Conservation (phyloP, 2,329 filamentous ascomycete species). For the Niveomyces coronatus region DNA sequence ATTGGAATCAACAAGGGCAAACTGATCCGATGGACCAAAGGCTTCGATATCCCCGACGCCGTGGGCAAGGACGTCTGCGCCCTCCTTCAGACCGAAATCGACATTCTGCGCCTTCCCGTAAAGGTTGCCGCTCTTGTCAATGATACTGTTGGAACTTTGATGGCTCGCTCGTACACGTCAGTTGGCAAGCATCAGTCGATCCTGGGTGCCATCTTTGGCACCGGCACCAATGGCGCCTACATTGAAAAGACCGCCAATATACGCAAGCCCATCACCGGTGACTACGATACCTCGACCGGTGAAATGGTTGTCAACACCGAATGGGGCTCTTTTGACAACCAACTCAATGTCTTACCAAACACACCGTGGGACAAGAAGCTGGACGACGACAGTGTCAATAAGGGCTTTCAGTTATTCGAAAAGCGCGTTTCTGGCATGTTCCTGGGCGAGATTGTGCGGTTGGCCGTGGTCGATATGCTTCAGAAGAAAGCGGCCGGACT, state of each 20-base stretch:
- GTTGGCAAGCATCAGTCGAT: constrained; percentile 78
- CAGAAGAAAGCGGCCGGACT: constrained; percentile 56
- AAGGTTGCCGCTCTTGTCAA: constrained; percentile 95
- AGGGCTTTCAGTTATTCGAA: constrained; percentile 96
- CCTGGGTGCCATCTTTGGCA: constrained; percentile 95
- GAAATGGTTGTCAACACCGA: constrained; percentile 98
- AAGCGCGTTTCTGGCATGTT: constrained; percentile 99
- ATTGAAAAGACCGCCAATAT: constrained; percentile 84
- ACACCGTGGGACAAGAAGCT: constrained; percentile 74
- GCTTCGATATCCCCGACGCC: constrained; percentile 92
- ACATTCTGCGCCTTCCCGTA: constrained; percentile 76
- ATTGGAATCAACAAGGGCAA: constrained; percentile 90
- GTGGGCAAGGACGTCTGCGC: constrained; percentile 91
- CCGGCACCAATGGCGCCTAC: constrained; percentile 94
- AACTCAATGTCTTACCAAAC: constrained; percentile 74
- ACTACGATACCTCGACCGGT: constrained; percentile 71
- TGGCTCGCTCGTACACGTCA: constrained; percentile 93
- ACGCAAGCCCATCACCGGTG: constrained; percentile 61
- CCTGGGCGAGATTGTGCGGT: constrained; percentile 82
- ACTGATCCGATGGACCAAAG: constrained; percentile 96
- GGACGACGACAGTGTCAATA: constrained; percentile 75
- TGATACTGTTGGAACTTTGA: constrained; percentile 93
- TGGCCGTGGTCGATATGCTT: constrained; percentile 63
- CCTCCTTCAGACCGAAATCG: constrained; percentile 80
- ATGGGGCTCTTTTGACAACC: constrained; percentile 97